These are phyloP conservation scores for Candida incommunis DNA, from an alignment of 805 yeast species.

Conservation along the genomic window DNA sequence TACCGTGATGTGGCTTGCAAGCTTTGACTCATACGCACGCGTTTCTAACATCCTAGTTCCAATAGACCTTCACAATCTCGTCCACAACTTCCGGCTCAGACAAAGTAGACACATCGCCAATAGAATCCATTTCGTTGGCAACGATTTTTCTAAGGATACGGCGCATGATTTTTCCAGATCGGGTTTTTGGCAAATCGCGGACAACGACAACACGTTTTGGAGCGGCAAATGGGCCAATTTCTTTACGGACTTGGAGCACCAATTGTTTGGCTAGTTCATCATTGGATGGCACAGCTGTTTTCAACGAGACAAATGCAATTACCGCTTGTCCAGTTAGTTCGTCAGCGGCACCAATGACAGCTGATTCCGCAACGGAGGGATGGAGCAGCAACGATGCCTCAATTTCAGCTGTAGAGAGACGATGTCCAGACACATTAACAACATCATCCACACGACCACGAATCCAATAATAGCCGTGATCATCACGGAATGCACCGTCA, in stretches of 20 bases:
- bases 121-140: conserved; percentile 80
- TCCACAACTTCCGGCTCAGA: conserved; percentile 78
- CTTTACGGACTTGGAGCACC: conserved; percentile 77
- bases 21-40: too few relatives aligned
- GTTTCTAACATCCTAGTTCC: conserved; percentile 2
- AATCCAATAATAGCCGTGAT: conserved; percentile 95
- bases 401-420: conserved; percentile 96
- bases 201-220: conserved; percentile 79
- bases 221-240: conserved; percentile 88
- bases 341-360: conserved; percentile 92
- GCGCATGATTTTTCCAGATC: conserved; percentile 98
- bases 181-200: conserved; percentile 90
- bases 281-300: conserved; percentile 30
- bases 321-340: conserved; percentile 97
- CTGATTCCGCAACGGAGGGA: conserved; percentile 74
- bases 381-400: conserved; percentile 61
- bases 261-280: conserved; percentile 50
- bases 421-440: conserved; percentile 94
- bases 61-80: conserved; percentile 51
- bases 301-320: conserved; percentile 75
- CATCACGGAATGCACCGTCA: conserved; percentile 96
- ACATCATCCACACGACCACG: conserved; percentile 98
- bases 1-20: too few relatives aligned
- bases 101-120: conserved; percentile 85
- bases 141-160: conserved; percentile 89